A percentile compares a stretch with the other conserved stretches of the same genome.
Conservation (phyloP, 345 rosid genomes). For the Kandelia obovata region DNA sequence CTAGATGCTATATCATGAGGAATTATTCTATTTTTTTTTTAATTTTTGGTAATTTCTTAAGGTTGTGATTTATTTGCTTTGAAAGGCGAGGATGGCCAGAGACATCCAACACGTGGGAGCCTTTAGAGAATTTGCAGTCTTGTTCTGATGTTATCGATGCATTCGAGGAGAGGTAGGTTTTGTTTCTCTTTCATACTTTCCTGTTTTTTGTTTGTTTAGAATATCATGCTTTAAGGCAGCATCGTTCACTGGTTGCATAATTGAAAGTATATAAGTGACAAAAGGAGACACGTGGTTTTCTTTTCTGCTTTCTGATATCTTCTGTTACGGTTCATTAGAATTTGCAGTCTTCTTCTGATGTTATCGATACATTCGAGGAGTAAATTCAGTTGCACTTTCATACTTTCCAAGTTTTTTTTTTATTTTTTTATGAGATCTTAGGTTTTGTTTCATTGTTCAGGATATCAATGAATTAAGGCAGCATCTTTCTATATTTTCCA, state of each 20-base stretch:
- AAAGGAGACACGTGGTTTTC: no score
- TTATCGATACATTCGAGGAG: constrained; percentile 92
- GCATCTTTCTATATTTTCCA: neutral
- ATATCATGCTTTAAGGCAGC: neutral
- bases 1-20: neutral
- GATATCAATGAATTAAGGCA: neutral
- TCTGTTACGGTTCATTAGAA: constrained; percentile 26
- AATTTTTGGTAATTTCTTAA: neutral
- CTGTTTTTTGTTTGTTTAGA: neutral
- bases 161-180: constrained; percentile 78
- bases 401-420: neutral
- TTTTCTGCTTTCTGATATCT: no score
- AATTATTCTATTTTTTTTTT: neutral
- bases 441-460: neutral
- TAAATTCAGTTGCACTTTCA: constrained; percentile 20
- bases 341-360: constrained; percentile 80
- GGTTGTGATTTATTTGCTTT: constrained; percentile 9
- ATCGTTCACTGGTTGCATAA: neutral
- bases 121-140: constrained; percentile 83
- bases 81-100: constrained; percentile 99
- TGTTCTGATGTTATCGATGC: constrained; percentile 91
- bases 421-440: no score
- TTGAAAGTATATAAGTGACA: constrained; percentile 5
- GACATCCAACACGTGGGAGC: constrained; percentile 97
- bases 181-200: neutral